Percentiles rank a stretch among this genome's conserved stretches.
Conservation (phyloP, 495 filamentous ascomycete species). For the Tetracladium setigerum region DNA sequence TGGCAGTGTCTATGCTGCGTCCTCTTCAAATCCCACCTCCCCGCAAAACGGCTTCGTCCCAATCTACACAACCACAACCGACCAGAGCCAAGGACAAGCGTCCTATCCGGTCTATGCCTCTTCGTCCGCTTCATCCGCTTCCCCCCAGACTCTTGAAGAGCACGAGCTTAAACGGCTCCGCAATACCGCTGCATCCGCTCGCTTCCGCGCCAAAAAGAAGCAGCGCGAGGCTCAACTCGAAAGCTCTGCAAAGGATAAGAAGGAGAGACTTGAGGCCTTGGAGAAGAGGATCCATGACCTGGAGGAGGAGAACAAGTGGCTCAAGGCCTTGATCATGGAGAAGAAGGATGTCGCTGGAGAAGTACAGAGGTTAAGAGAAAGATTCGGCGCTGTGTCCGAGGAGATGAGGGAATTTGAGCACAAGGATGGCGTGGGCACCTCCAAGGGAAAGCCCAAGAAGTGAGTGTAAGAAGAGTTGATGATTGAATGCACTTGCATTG, state of each 20-base stretch:
- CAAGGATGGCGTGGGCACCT: background rate
- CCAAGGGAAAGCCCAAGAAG: too few relatives aligned
- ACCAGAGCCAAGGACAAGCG: too few relatives aligned
- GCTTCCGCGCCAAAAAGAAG: conserved; percentile 99
- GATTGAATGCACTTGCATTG: too few relatives aligned
- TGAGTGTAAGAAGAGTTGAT: too few relatives aligned
- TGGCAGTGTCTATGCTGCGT: too few relatives aligned
- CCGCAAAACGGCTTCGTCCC: too few relatives aligned
- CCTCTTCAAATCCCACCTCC: too few relatives aligned
- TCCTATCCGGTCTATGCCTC: too few relatives aligned
- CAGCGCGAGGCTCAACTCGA: conserved; percentile 88
- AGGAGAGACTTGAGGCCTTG: conserved; percentile 65
- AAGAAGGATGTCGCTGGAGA: conserved; percentile 42
- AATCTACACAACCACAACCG: too few relatives aligned
- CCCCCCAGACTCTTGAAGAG: background rate
- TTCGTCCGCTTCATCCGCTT: background rate
- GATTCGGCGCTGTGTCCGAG: conserved; percentile 1
- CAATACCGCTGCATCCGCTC: conserved; percentile 89
- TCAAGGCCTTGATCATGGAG: conserved; percentile 85
- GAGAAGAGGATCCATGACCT: conserved; percentile 76
- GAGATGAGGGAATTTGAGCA: background rate
- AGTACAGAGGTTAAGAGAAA: background rate
- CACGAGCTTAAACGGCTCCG: conserved; percentile 61
- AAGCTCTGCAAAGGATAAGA: conserved; percentile 76
- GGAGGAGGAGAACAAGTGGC: conserved; percentile 92